Evolutionary conservation across 768 basidiomycete species (phyloP).

Genomic region (Lactarius hengduanensis): DNA sequence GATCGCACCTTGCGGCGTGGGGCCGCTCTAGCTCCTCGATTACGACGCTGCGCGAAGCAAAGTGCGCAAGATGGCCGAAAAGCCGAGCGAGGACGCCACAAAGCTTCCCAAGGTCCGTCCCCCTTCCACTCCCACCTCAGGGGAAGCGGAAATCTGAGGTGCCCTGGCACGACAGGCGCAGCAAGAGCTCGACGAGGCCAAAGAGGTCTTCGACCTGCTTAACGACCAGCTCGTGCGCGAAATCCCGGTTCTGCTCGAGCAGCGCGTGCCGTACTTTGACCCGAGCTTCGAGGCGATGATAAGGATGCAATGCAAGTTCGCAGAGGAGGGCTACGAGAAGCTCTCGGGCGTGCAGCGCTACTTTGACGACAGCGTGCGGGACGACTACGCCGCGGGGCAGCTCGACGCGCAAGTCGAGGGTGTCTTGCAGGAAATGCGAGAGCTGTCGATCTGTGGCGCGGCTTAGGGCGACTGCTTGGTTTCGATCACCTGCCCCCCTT

Average conservation of each 20-base stretch:
- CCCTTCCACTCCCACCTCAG: conserved; percentile 1
- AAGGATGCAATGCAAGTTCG: conserved; percentile 95
- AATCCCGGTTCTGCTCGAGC: conserved; percentile 87
- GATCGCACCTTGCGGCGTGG: conserved; percentile 18
- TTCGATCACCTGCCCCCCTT: not conserved
- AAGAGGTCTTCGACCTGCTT: conserved; percentile 90
- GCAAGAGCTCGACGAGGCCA: conserved; percentile 92
- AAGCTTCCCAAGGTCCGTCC: conserved; percentile 76
- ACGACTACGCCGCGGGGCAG: conserved; percentile 96
- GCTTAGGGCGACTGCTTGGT: conserved; percentile 20
- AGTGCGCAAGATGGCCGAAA: conserved; percentile 85
- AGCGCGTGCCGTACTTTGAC: conserved; percentile 97
- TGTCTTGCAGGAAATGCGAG: conserved; percentile 96
- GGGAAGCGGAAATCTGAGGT: not conserved
- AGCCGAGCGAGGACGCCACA: conserved; percentile 90
- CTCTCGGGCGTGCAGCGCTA: conserved; percentile 92
- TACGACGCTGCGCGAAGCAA: conserved; percentile 92
- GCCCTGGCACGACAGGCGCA: conserved; percentile 58
- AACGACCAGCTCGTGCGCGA: conserved; percentile 91
- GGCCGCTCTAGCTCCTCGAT: conserved; percentile 73
- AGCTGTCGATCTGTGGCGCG: conserved; percentile 88
- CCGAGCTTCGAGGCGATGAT: conserved; percentile 99
- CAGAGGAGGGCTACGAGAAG: conserved; percentile 98
- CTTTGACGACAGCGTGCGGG: conserved; percentile 85
- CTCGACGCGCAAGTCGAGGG: conserved; percentile 97